These are phyloP conservation scores for Aspergillus fumigatiaffinis DNA, from an alignment of 2,329 filamentous ascomycete genomes.

Conservation along the genomic window DNA sequence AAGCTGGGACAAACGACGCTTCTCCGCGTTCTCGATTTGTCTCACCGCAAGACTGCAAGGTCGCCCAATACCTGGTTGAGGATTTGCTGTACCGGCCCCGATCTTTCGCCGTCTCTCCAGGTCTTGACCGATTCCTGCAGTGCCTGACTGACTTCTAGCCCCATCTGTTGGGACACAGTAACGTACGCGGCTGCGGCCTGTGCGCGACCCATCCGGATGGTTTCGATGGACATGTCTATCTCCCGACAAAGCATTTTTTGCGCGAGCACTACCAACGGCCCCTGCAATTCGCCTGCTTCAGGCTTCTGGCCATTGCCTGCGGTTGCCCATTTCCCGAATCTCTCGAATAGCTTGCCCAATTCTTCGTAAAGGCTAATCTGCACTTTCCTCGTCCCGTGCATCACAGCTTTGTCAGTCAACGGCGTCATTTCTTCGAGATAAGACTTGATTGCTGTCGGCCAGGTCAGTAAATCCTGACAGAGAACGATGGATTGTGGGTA, in stretches of 20 bases:
- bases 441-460: slow-evolving; percentile 26
- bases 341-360: slow-evolving; percentile 30
- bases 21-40: neutral
- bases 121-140: slow-evolving; percentile 21
- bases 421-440: slow-evolving; percentile 28
- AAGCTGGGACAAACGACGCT: neutral
- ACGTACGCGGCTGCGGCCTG: slow-evolving; percentile 33
- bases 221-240: slow-evolving; percentile 33
- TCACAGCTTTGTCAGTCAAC: slow-evolving; percentile 27
- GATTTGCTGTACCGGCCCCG: slow-evolving; percentile 31
- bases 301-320: slow-evolving; percentile 5
- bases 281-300: slow-evolving; percentile 23
- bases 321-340: slow-evolving; percentile 25
- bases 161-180: slow-evolving; percentile 21
- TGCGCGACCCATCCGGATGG: slow-evolving; percentile 36
- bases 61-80: slow-evolving; percentile 30
- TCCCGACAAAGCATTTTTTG: slow-evolving; percentile 29
- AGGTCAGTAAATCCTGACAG: slow-evolving; percentile 19
- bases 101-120: slow-evolving; percentile 41
- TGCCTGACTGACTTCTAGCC: slow-evolving; percentile 15
- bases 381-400: slow-evolving; percentile 31
- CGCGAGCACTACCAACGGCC: slow-evolving; percentile 25
- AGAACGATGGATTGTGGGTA: slow-evolving; percentile 2
- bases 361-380: slow-evolving; percentile 34
- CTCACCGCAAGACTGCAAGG: slow-evolving; percentile 1